Evolutionary conservation across 1,284 basidiomycete species (phyloP), one percentile per base, ranked within the genome.

Genomic region (Ustilago cynodontis): DNA sequence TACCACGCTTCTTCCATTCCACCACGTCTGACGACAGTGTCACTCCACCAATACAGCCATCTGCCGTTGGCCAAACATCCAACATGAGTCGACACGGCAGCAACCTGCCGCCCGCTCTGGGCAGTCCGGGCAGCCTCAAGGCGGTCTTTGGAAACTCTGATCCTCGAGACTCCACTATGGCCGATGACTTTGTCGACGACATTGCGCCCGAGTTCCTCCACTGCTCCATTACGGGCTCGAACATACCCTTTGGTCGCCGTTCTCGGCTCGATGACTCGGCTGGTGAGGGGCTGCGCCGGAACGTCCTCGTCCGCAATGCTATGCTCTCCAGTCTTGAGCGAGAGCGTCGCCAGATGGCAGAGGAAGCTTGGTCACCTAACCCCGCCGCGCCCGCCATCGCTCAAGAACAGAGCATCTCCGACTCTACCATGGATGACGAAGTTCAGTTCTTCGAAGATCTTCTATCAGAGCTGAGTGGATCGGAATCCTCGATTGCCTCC

Each of bases 291-390:
- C 71, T 79, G 7, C 70, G 77, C 8, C 58, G 77, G 47, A 73
- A 66, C 41, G 73, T 79, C 11, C 65, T 79, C 3, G 45, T 79
- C 6, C 73, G 77, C 35, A 79, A 79, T 33, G 73, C 77, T 13
- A 77, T 79, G 73, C 67, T 79, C 2, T 69, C 77, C 24, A 78
- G 72, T 54, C 50, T 78, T n/a, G 76, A 78, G 50, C 59, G 67
- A n/a, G 71, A 71, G 50, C 56, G 71, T 5, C 70, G 69, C 13
- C 69, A 71, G 51, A 24, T 61, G 29, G 56, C 66, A 9, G 50
- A 53, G 6, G 73, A 68, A 18, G 22, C 33, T 2, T 14, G 26
- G 10, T 9, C 22, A 0, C 16, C 43, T 24, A 47, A 16, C 28
- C 3, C 51, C 2, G 11, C 2, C 20, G 18, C 22, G 2, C 31